Conservation (phyloP, 2,329 filamentous ascomycete species). For the Helicocarpus griseus region DNA sequence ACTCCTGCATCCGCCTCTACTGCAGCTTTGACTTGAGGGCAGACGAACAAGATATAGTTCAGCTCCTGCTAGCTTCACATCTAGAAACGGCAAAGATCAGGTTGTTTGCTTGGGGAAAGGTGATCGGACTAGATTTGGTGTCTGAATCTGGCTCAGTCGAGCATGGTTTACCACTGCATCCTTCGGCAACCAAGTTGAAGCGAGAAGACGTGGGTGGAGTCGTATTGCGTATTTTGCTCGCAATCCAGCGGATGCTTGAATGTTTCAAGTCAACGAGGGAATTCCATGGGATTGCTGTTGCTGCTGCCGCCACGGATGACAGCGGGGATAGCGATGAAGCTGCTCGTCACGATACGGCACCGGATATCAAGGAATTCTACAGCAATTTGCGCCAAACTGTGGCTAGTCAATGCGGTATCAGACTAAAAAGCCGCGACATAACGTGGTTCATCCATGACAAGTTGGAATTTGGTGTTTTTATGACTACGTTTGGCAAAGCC, state of each 20-base stretch:
- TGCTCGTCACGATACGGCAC: background rate
- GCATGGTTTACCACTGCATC: background rate
- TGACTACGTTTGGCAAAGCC: background rate
- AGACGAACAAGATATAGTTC: background rate
- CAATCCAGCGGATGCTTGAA: background rate
- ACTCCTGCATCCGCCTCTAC: background rate
- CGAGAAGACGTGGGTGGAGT: background rate
- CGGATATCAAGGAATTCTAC: background rate
- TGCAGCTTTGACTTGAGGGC: background rate
- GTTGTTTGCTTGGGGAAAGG: background rate
- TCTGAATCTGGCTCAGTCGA: too few relatives aligned
- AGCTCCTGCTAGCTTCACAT: background rate
- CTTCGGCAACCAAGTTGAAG: background rate
- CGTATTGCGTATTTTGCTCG: background rate
- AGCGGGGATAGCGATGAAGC: background rate
- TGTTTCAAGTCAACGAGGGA: background rate
- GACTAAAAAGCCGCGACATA: background rate
- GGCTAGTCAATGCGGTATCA: background rate
- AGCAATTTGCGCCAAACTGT: background rate
- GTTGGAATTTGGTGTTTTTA: background rate
- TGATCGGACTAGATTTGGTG: background rate
- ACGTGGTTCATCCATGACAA: background rate
- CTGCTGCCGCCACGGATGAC: background rate
- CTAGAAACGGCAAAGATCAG: background rate
- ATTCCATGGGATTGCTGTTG: background rate